Conservation (phyloP, 2,329 filamentous ascomycete species). For the Colletotrichum chlorophyti region DNA sequence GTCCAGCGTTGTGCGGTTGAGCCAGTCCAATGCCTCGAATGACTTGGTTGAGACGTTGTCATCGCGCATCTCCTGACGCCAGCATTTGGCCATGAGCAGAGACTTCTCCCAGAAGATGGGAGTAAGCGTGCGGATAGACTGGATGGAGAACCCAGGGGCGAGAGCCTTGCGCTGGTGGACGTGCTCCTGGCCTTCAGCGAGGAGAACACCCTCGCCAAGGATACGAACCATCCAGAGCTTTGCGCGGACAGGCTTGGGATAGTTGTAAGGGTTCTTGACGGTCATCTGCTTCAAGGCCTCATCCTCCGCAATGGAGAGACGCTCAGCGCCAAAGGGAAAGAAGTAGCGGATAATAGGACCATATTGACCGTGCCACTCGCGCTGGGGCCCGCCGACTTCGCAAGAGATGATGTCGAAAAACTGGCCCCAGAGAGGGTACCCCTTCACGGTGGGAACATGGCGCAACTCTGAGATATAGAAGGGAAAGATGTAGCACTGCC, state of each 20-base stretch:
- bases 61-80: slow-evolving; percentile 42
- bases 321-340: slow-evolving; percentile 52
- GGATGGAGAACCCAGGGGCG: slow-evolving; percentile 45
- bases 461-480: slow-evolving; percentile 49
- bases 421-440: slow-evolving; percentile 50
- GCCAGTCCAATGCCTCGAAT: slow-evolving; percentile 47
- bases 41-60: slow-evolving; percentile 37
- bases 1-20: slow-evolving; percentile 51
- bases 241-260: slow-evolving; percentile 43
- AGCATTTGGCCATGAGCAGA: slow-evolving; percentile 49
- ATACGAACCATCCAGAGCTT: slow-evolving; percentile 50
- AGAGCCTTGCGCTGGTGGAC: slow-evolving; percentile 47
- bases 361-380: slow-evolving; percentile 47
- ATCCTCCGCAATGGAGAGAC: slow-evolving; percentile 50
- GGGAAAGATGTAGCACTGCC: slow-evolving; percentile 46
- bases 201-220: slow-evolving; percentile 49
- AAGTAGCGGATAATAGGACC: slow-evolving; percentile 52
- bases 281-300: slow-evolving; percentile 52
- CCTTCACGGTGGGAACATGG: slow-evolving; percentile 48
- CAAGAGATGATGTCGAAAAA: slow-evolving; percentile 48
- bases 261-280: slow-evolving; percentile 48
- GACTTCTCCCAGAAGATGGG: slow-evolving; percentile 50
- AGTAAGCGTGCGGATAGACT: slow-evolving; percentile 43
- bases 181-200: slow-evolving; percentile 50
- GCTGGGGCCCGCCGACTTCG: slow-evolving; percentile 49